Base-by-base conservation (phyloP, 2,329 filamentous ascomycete species). In the Plenodomus tracheiphilus region DNA sequence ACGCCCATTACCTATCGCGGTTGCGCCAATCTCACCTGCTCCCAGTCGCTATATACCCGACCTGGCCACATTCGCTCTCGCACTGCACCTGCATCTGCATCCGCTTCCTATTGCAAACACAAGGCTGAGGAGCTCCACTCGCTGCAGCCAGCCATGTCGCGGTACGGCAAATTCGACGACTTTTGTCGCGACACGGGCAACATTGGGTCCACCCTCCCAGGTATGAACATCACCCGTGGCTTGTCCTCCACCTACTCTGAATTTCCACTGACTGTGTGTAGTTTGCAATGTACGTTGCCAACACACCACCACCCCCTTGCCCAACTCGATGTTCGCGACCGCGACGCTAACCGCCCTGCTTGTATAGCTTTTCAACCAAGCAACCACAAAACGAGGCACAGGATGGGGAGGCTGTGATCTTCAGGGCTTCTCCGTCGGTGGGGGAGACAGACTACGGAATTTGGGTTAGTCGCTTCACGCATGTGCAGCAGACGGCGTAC, bases 321-420 rank as follows among this genome's bases (percentile, higher is more conserved):
- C 34, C 51, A 21, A 15, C 43, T n/a, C 47, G 28, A 52, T 51
- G 45, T 54, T 54, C 43, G 42, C 51, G 37, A 46, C 30, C 47
- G 41, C 49, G 42, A 51, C 56, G 58, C 70, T 72, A 66, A 72
- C 60, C 55, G 43, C 46, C 30, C 43, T 42, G 22, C 50, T 49
- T 48, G 30, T 44, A 57, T 64, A 91, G 86, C 81, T 96, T 61
- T 85, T 93, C 65, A 78, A 81, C 57, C 62, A 76, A 65, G 74
- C 60, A 71, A 74, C 63, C 78, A 86, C 74, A 78, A 83, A 72
- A 84, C 86, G 66, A 75, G 85, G 70, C 64, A 71, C 53, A 79
- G 85, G 83, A 53, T 84, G 75, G 63, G 83, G 78, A 51, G 88
- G 88, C 56, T 97, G 93, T 73, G 74, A 85, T 49, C 77, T 97